Evolutionary conservation across 331 rosid species (phyloP), one percentile per base, ranked within the genome.

Genomic region (Cydonia oblonga): DNA sequence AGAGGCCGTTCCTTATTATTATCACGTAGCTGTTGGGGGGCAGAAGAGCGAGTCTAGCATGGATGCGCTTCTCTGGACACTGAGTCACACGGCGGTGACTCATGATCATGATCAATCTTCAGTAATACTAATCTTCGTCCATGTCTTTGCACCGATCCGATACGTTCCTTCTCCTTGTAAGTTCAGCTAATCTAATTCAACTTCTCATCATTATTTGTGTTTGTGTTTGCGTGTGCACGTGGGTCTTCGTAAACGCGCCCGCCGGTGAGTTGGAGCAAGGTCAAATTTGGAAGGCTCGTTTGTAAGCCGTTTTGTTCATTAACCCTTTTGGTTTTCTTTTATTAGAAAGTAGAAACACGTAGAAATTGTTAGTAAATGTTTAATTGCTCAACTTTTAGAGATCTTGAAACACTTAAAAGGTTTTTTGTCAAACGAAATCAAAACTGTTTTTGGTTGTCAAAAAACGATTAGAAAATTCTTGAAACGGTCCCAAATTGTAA

Each of bases 161-260:
- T 51, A 38, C 15, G 61, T 82, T 51, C 83, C 86, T 58, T 78
- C 80, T 61, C 86, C 86, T 46, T 60, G 83, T 82, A 82, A 78
- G 78, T 56, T 64, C 66, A 30, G 19, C 4, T 10, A 20, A 29
- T 28, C 33, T 29, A 15, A 19, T 29, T 62, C 42, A 29, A 0
- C 0, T 29, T 18, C 40, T 62, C 66, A 49, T 16, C 54, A 18
- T 49, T 38, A 38, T 38, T 38, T 38, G 42, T 38, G 42, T 38
- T 38, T 38, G 42, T 38, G 49, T 42, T 42, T 42, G 18, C 6
- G 49, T 40, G 15, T 3, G 46, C 46, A 40, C 9, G 33, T 0
- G 42, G 9, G 42, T 38, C 42, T 38, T 38, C 13, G 42, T 38
- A 3, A 38, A 0, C 8, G 20, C 29, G 18, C 18, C 57, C 18